Base-by-base conservation (phyloP, 1,284 basidiomycete genomes). In the Ceratobasidium sp. region DNA sequence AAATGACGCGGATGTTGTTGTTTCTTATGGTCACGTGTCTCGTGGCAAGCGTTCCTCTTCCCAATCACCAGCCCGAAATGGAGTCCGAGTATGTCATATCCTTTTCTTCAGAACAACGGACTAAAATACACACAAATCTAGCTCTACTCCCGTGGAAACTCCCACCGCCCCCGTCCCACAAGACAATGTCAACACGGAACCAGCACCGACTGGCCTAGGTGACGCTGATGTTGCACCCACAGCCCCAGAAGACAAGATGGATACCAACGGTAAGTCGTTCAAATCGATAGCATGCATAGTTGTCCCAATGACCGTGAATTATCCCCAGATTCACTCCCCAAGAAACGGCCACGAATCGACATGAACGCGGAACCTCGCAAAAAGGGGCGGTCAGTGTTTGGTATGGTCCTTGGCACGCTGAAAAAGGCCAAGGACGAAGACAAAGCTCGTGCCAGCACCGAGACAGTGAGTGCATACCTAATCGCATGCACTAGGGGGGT, bases 391-490 rank as follows among this genome's bases (percentile, higher is more conserved):
- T 77, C 76, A 40, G 66, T 79, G 9, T 79, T 79, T 68, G 76
- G 78, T 8, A 69, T 74, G 59, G 76, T 78, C 9, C 51, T 78
- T 43, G 78, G 78, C 13, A 79, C 78, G 19, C 59, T 79, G 71
- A 77, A 76, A 44, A 78, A 76, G 59, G 78, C 78, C 37, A 78
- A 76, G 37, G 66, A 78, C 51, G 77, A 79, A 46, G 78, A 77
- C 61, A 75, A 67, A 40, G 54, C 37, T 25, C 57, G 61, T 25
- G 51, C 57, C 15, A 57, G 69, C 11, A 78, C 64, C 15, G 78
- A 79, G 32, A 76, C 77, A 34, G 78, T 79, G 25, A 59, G 78
- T 68, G 5, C 15, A 8, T 46, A 34, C 11, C 75, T 15, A 1
- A 46, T 49, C 0, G 25, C 37, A 6, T 44, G 6, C 49, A 40